phyloP scores from a whole-genome alignment of 257 asterid species.

The Gynochthodes officinalis region DNA sequence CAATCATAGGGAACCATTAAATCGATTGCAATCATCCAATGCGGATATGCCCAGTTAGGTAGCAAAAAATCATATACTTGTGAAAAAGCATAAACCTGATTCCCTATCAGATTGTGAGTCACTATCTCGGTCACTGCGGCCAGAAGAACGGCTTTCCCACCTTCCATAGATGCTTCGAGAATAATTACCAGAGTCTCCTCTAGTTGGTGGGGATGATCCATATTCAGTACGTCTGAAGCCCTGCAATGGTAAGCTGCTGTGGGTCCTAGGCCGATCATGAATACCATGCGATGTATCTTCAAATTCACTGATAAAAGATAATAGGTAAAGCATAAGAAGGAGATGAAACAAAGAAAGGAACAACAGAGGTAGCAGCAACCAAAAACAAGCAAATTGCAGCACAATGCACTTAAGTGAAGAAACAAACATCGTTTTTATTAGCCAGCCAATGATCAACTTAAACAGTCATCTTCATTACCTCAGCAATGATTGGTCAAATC shows the following conservation, averaged over 20 bases:
- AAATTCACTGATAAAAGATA: slow-evolving; percentile 52
- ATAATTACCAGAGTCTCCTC: slow-evolving; percentile 51
- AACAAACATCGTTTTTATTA: not conserved
- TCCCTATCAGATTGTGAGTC: slow-evolving; percentile 78
- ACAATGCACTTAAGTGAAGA: not conserved
- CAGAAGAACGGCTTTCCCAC: slow-evolving; percentile 76
- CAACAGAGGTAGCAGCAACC: not conserved
- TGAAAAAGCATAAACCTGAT: slow-evolving; percentile 53
- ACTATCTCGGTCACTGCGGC: slow-evolving; percentile 64
- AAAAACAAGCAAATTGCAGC: not conserved
- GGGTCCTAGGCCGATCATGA: slow-evolving; percentile 61
- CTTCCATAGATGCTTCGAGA: slow-evolving; percentile 57
- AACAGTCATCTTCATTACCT: slow-evolving; percentile 37
- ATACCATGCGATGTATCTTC: slow-evolving; percentile 45
- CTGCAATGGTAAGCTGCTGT: slow-evolving; percentile 42
- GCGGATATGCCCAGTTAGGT: not conserved
- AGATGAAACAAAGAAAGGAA: not conserved
- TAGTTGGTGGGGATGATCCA: slow-evolving; percentile 75
- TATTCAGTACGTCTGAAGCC: slow-evolving; percentile 59
- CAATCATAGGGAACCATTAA: not conserved
- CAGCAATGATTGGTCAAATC: slow-evolving; percentile 44
- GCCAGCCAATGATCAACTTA: not conserved
- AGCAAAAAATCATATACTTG: not conserved
- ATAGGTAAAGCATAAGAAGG: slow-evolving; percentile 23
- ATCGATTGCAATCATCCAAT: not conserved